phyloP scores from a whole-genome alignment of 257 asterid genomes.

The Nicotiana noctiflora region DNA sequence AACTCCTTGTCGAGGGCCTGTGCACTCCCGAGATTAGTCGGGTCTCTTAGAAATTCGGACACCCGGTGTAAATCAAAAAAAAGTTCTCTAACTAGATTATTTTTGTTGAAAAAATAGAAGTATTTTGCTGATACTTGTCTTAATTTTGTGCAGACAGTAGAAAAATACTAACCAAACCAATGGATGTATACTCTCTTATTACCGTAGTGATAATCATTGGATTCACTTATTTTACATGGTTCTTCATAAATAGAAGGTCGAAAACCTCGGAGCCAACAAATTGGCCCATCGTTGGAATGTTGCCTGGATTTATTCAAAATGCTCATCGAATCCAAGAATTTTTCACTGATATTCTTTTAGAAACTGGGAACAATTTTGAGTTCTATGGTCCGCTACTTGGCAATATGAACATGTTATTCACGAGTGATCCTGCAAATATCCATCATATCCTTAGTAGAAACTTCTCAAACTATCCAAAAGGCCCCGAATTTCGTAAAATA shows the following conservation, averaged over 20 bases:
- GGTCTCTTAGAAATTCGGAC: too few species aligned
- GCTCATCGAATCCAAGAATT: background rate
- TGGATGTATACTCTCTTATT: background rate
- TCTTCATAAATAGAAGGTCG: background rate
- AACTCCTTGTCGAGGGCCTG: too few species aligned
- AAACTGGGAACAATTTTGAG: background rate
- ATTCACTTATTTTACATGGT: background rate
- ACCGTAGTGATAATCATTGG: background rate
- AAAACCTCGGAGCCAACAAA: background rate
- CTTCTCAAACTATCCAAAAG: conserved; percentile 5
- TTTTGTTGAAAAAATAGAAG: background rate
- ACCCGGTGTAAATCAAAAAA: too few species aligned
- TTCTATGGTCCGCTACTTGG: background rate
- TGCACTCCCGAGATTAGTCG: too few species aligned
- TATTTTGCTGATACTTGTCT: background rate
- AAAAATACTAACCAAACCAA: background rate
- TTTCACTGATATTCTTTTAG: background rate
- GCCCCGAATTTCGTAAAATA: conserved; percentile 3
- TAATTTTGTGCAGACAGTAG: background rate
- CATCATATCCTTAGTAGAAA: background rate
- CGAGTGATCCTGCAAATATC: background rate
- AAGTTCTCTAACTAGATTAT: too few species aligned
- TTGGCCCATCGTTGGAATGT: background rate
- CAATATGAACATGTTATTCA: background rate
- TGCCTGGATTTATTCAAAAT: background rate